phyloP scores from a whole-genome alignment of 805 yeast species.

The Wickerhamiella galacta region DNA sequence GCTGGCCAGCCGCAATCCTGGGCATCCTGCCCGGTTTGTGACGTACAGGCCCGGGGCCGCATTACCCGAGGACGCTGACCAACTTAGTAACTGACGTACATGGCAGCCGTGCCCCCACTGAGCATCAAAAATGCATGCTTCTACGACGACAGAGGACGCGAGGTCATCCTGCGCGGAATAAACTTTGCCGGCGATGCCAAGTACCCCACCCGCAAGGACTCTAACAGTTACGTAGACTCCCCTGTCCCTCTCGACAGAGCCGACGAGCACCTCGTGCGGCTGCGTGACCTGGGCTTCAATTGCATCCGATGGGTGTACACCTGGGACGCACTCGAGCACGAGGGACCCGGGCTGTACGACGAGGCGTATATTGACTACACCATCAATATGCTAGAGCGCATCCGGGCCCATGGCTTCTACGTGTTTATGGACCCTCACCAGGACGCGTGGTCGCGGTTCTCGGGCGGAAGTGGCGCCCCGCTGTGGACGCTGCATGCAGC shows the following conservation, averaged over 20 bases:
- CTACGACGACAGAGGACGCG: conserved; percentile 37
- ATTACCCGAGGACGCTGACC: too few relatives aligned
- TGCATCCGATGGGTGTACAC: conserved; percentile 61
- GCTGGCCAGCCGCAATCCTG: too few relatives aligned
- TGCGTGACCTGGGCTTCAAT: conserved; percentile 70
- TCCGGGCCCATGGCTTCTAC: conserved; percentile 45
- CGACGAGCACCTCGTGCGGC: conserved; percentile 44
- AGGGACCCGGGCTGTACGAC: conserved; percentile 71
- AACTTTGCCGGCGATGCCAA: conserved; percentile 64
- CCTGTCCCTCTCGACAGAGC: conserved; percentile 70
- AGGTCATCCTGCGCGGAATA: conserved; percentile 53
- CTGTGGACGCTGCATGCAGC: conserved; percentile 86
- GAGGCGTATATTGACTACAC: conserved; percentile 60
- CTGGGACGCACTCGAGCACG: conserved; percentile 86
- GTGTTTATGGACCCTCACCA: conserved; percentile 82
- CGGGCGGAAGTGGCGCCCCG: conserved; percentile 94
- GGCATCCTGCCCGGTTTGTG: too few relatives aligned
- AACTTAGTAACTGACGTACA: too few relatives aligned
- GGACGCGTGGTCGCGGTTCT: conserved; percentile 79
- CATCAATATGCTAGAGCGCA: conserved; percentile 37
- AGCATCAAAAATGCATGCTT: conserved; percentile 34
- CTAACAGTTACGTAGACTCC: conserved; percentile 55
- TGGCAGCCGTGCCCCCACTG: conserved; percentile 4
- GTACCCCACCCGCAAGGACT: conserved; percentile 30
- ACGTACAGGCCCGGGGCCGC: too few relatives aligned